phyloP scores from a whole-genome alignment of 208 protist genomes.

The Leishmania guyanensis region DNA sequence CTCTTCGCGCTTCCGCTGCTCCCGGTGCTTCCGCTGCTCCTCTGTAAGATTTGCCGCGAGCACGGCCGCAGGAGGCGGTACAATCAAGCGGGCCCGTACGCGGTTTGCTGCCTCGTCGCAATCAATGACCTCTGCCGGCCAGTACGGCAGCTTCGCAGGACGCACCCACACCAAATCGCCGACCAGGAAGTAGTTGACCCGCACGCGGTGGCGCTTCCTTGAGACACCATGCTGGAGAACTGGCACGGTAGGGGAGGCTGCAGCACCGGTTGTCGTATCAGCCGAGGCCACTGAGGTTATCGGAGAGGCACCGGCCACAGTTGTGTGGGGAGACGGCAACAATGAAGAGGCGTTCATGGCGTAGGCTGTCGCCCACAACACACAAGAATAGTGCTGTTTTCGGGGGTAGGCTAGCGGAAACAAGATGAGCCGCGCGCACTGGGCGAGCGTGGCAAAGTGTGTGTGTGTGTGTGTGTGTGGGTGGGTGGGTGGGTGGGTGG shows the following conservation, averaged over 20 bases:
- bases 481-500: neutral
- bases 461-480: neutral
- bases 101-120: slow-evolving; percentile 57
- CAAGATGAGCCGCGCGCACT: neutral
- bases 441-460: too few species aligned
- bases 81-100: slow-evolving; percentile 60
- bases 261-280: neutral
- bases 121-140: slow-evolving; percentile 82
- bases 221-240: neutral
- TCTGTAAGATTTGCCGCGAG: slow-evolving; percentile 46
- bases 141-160: slow-evolving; percentile 76
- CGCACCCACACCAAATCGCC: slow-evolving; percentile 87
- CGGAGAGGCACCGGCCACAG: neutral
- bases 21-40: slow-evolving; percentile 32
- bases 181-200: slow-evolving; percentile 80
- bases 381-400: neutral
- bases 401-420: neutral
- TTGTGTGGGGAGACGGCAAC: neutral
- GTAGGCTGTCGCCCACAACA: neutral
- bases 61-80: slow-evolving; percentile 45
- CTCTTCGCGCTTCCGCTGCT: slow-evolving; percentile 22
- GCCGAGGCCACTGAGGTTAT: neutral
- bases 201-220: slow-evolving; percentile 44
- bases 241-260: neutral
- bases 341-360: neutral